A percentile compares a stretch with the other conserved stretches of the same genome.
Conservation (phyloP, 345 rosid genomes). For the Salix purpurea region DNA sequence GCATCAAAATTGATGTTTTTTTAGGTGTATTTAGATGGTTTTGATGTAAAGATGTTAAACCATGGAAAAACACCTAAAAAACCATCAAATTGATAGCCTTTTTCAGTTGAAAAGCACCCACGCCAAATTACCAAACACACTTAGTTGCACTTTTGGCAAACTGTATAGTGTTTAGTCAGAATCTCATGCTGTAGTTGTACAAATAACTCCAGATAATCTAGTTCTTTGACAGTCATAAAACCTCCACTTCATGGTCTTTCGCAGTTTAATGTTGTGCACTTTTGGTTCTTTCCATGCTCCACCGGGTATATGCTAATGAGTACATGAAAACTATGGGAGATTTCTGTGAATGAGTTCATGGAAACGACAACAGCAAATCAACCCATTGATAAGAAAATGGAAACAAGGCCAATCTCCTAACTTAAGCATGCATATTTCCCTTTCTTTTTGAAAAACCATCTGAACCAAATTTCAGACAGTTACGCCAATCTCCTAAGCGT, state of each 20-base stretch:
- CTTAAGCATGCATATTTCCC: neutral
- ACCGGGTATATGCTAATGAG: neutral
- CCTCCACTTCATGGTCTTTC: neutral
- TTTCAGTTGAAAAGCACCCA: too few relatives aligned
- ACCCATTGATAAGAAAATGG: neutral
- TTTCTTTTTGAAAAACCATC: neutral
- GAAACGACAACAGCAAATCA: neutral
- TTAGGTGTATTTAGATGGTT: too few relatives aligned
- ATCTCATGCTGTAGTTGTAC: neutral
- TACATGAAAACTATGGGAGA: neutral
- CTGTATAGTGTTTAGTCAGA: neutral
- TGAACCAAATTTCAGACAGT: neutral
- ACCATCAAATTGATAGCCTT: too few relatives aligned
- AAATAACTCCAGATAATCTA: neutral
- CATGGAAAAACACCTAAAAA: too few relatives aligned
- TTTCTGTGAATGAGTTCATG: neutral
- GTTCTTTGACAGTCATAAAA: too few relatives aligned
- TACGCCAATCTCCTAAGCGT: too few relatives aligned
- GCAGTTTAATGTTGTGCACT: neutral
- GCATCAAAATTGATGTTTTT: too few relatives aligned
- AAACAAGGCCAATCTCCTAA: neutral
- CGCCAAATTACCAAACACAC: too few relatives aligned
- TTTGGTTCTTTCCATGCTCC: neutral
- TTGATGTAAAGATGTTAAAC: too few relatives aligned
- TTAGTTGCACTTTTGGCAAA: neutral